Evolutionary conservation across 495 filamentous ascomycete genomes (phyloP), one percentile per base, ranked within the genome.

Genomic region (Pyrenula massariospora): DNA sequence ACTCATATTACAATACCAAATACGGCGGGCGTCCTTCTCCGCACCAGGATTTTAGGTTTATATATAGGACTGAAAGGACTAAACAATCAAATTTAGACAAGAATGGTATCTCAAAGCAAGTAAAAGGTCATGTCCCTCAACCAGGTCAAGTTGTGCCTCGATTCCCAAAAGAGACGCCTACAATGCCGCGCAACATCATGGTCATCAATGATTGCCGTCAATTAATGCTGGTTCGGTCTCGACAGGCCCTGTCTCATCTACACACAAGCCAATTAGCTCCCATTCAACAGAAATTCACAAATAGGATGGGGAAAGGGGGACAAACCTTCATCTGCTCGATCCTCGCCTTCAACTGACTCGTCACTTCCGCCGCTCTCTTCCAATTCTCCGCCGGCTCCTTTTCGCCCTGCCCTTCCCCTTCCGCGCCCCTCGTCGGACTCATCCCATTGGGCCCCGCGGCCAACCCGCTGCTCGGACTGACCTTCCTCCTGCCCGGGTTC

Each of bases 331-430:
- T 87, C 68, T 84, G 74, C 77, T 99, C 94, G 68, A 99, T 99
- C 69, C 92, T 80, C 49, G 91, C 86, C 76, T 97, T 99, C 64
- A 99, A 71, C 69, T 93, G 90, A 68, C 88, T 96, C 48, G 94
- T 99, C 11, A 99, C 94, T 74, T 99, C 94, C n/a, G 93, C 93
- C 24, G 94, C 94, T 62, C 94, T 75, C 75, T 91, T 94, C 91
- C 93, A 99, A 66, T 89, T 96, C 71, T 96, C 93, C 50, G 89
- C 86, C 12, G 83, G 85, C 50, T 83, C 80, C 12, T 70, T 61
- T 42, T 15, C 31, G 5, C 31, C 31, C 15, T 42, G 8, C 53
- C 58, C 60, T 1, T 53, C 52, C 21, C 59, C 58, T 10, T 48
- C 48, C 2, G 55, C 56, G 19, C 10, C 19, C 65, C 59, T 48